phyloP scores from a whole-genome alignment of 495 filamentous ascomycete genomes.

The Penicillium dipodomyicola region DNA sequence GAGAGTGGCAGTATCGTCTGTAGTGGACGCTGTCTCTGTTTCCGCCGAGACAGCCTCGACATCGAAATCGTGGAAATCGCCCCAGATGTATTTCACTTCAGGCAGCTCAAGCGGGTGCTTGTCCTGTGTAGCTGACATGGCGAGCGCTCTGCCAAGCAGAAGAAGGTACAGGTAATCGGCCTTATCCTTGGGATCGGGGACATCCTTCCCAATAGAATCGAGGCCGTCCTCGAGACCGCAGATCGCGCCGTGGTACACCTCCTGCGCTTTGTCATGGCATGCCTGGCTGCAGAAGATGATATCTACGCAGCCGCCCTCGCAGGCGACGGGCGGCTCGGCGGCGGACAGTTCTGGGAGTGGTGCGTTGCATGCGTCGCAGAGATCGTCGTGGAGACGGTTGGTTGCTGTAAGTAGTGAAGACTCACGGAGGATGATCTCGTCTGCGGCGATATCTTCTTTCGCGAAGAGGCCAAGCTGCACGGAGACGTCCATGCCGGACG shows the following conservation, averaged over 20 bases:
- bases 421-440: slow-evolving; percentile 76
- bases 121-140: slow-evolving; percentile 80
- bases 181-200: slow-evolving; percentile 62
- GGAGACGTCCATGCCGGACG: slow-evolving; percentile 32
- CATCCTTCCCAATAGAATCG: slow-evolving; percentile 77
- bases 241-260: slow-evolving; percentile 77
- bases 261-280: slow-evolving; percentile 70
- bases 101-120: slow-evolving; percentile 78
- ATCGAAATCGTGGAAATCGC: slow-evolving; percentile 59
- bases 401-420: slow-evolving; percentile 79
- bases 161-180: slow-evolving; percentile 77
- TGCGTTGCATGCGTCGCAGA: slow-evolving; percentile 80
- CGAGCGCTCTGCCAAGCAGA: slow-evolving; percentile 73
- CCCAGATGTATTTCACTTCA: slow-evolving; percentile 92
- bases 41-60: slow-evolving; percentile 2
- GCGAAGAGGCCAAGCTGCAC: slow-evolving; percentile 88
- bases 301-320: slow-evolving; percentile 69
- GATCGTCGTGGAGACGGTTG: slow-evolving; percentile 71
- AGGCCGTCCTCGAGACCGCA: slow-evolving; percentile 75
- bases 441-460: slow-evolving; percentile 71
- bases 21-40: background rate
- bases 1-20: slow-evolving; percentile 42
- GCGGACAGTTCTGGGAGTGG: slow-evolving; percentile 63
- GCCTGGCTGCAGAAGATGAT: slow-evolving; percentile 79
- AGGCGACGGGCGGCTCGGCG: slow-evolving; percentile 51